Evolutionary conservation across 805 yeast species (phyloP), one percentile per base, ranked within the genome.

Genomic region (Saccharomycopsis fermentans): DNA sequence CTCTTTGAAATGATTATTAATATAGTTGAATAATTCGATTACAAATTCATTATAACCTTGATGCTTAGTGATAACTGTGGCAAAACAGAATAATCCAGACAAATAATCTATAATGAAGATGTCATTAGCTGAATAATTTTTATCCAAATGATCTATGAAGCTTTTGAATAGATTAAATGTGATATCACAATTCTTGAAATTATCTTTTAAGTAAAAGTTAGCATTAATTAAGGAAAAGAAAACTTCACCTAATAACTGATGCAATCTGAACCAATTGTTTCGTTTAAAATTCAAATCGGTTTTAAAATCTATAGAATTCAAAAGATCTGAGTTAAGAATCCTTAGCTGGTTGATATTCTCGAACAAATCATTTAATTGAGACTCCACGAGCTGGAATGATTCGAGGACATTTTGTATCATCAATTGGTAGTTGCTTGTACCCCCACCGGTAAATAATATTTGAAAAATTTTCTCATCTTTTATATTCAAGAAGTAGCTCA

Each of bases 221-320:
- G 21, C 48, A 40, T 73, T 73, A 6, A 78, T 72, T 51, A 81
- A 68, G 2, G 86, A 84, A 64, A 69, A 80, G 6, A 86, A 72
- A 1, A 88, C 74, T 67, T 83, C 87, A 51, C 91, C 84, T 57
- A 91, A 70, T 1, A 77, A 67, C 65, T 89, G 96, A 68, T 90
- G 94, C 64, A 84, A 84, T 55, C 74, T 74, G 56, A 81, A 77
- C 32, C 88, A 73, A 62, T 81, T 82, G 58, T 80, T 81, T 62
- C 90, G 80, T 66, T 86, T 79, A 65, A 79, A 83, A 39, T 74
- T 75, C 37, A 86, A 69, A 21, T 75, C 72, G 54, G 81, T 77
- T 54, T 74, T 73, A 58, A 81, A 78, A 5, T 72, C 69, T 21
- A 75, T 64, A 62, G 75, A 69, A 67, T 76, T 59, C 40, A 62